Conservation (phyloP, 805 yeast species). For the Starmera caribaea region DNA sequence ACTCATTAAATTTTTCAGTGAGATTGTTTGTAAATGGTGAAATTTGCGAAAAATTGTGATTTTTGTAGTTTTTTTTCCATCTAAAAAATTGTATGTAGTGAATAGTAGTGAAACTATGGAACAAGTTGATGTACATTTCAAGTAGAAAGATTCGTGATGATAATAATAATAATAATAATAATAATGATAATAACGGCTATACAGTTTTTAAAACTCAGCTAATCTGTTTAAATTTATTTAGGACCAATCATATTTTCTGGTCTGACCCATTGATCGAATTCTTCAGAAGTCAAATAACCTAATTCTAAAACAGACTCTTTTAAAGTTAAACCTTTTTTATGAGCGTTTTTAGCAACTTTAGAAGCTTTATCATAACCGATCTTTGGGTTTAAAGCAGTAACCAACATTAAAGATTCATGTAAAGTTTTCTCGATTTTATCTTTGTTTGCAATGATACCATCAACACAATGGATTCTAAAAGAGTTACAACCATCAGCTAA, state of each 20-base stretch:
- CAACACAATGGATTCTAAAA: slow-evolving; percentile 91
- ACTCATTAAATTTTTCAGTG: too few species aligned
- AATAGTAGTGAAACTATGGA: too few species aligned
- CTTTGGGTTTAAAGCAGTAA: slow-evolving; percentile 97
- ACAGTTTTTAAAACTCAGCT: too few species aligned
- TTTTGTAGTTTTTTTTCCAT: too few species aligned
- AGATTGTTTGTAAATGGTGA: too few species aligned
- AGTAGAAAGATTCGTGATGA: too few species aligned
- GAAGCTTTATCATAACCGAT: slow-evolving; percentile 97
- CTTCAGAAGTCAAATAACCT: slow-evolving; percentile 71
- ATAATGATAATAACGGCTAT: too few species aligned
- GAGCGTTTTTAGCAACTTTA: slow-evolving; percentile 97
- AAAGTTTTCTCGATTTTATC: slow-evolving; percentile 80
- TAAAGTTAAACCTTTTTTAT: slow-evolving; percentile 92
- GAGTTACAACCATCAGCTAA: slow-evolving; percentile 85
- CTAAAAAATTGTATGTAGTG: too few species aligned
- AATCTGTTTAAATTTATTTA: slow-evolving; percentile 22
- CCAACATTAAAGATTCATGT: slow-evolving; percentile 95
- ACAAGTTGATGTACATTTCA: too few species aligned
- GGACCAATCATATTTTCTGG: slow-evolving; percentile 99
- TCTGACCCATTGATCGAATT: slow-evolving; percentile 93
- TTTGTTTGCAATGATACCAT: slow-evolving; percentile 82
- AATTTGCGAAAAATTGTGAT: too few species aligned
- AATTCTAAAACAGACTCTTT: slow-evolving; percentile 92
- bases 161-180: too few species aligned